Base-by-base conservation (phyloP, 306 rosid genomes). In the Castanea mollissima region DNA sequence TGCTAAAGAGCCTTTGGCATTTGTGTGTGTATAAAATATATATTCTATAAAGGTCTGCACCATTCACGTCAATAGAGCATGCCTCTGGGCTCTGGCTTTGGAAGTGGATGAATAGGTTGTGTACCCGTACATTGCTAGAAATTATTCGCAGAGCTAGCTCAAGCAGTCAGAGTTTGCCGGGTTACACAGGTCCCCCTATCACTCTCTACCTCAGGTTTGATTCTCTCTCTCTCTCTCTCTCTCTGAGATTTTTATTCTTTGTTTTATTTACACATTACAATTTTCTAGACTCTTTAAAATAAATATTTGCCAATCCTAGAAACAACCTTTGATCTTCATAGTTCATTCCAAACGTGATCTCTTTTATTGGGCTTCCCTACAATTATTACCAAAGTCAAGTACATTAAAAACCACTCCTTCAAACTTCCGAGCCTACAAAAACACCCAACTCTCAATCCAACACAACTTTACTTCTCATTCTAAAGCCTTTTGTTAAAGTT, bases 81-180 rank as follows among this genome's bases (percentile, higher is more conserved):
- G 69, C 69, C 38, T 4, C 38, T 38, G 46, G 46, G 46, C 54
- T 49, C 54, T 62, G 35, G 65, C 31, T 59, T 13, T 23, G 31
- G 65, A 59, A 34, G 18, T 63, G 32, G 69, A 63, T 38, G 15
- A 15, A 16, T 4, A 19, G 46, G 51, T 6, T 9, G 16, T 35
- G 21, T 35, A 38, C 11, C 72, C 72, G 52, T 34, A 67, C 25
- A 35, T 13, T 67, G 3, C 52, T 34, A 67, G 72, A 34, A 18
- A 34, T n/a, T 34, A 67, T 23, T 27, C n/a, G 27, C 72, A 67
- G 52, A 34, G 52, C n/a, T 31, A 34, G 52, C n/a, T 31, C 72
- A 4, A 67, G 72, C 52, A 15, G 52, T 67, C 72, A 67, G 72
- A 34, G 25, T 67, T 67, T 67, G 72, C 72, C 72, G 25, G 72